These are phyloP conservation scores for Pleurotus platypus DNA, from an alignment of 768 basidiomycete species.

Conservation along the genomic window DNA sequence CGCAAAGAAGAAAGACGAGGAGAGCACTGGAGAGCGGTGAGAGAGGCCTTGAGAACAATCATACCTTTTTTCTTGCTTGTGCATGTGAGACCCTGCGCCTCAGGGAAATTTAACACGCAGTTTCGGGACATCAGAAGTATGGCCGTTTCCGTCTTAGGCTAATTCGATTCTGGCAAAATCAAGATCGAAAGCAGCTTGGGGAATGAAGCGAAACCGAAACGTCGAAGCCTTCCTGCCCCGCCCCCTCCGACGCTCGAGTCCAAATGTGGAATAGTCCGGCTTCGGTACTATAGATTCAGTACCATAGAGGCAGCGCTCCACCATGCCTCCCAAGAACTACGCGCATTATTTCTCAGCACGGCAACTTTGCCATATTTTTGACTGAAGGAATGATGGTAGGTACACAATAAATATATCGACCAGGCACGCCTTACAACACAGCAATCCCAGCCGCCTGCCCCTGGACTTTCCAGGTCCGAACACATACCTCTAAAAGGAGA, in stretches of 20 bases:
- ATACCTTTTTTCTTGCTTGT: neutral
- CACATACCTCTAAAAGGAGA: too few species aligned
- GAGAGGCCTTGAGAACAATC: neutral
- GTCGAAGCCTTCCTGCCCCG: too few species aligned
- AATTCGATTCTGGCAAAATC: neutral
- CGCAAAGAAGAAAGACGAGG: neutral
- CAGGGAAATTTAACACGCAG: conserved; percentile 6
- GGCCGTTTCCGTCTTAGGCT: neutral
- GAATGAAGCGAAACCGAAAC: too few species aligned
- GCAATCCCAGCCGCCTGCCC: neutral
- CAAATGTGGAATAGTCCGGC: too few species aligned
- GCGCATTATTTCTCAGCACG: too few species aligned
- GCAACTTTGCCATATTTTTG: neutral
- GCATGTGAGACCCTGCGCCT: conserved; percentile 4
- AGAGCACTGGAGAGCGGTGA: neutral
- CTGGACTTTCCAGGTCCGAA: conserved; percentile 2
- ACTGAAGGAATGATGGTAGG: conserved; percentile 4
- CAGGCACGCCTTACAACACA: neutral
- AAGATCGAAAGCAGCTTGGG: neutral
- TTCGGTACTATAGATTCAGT: too few species aligned
- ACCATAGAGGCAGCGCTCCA: too few species aligned
- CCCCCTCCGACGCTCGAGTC: too few species aligned
- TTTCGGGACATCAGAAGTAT: conserved; percentile 5
- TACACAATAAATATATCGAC: neutral
- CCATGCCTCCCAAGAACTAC: too few species aligned